A percentile compares a stretch with the other conserved stretches of the same genome.
Evolutionary conservation across 192 early-diverging fungal species (phyloP).

Genomic region (Spinellus fusiger): DNA sequence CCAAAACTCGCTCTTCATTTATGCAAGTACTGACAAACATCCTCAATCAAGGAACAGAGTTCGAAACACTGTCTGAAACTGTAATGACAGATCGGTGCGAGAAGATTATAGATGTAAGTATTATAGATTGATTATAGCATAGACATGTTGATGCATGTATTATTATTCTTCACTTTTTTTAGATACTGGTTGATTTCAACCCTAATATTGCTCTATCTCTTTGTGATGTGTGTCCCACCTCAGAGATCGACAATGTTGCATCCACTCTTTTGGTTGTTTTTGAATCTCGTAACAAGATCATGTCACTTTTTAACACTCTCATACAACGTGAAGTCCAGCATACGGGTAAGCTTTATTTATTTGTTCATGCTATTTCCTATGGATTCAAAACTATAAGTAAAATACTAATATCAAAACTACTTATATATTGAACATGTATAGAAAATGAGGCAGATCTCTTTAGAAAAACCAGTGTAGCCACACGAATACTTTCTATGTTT

Average conservation of each 20-base stretch:
- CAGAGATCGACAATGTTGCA: constrained; percentile 73
- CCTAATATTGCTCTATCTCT: constrained; percentile 63
- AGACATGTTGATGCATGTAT: neutral
- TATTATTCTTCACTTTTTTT: neutral
- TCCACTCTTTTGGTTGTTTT: constrained; percentile 62
- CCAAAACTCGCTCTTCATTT: constrained; percentile 68
- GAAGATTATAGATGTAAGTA: constrained; percentile 52
- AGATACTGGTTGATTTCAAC: constrained; percentile 48
- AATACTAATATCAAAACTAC: constrained; percentile 2
- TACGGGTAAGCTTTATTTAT: constrained; percentile 42
- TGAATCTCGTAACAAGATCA: constrained; percentile 51
- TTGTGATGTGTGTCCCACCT: constrained; percentile 66
- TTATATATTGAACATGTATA: neutral
- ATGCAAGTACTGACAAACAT: constrained; percentile 78
- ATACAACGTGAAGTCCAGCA: constrained; percentile 65
- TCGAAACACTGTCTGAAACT: constrained; percentile 59
- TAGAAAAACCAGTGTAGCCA: constrained; percentile 74
- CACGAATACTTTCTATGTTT: constrained; percentile 63
- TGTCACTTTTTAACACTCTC: constrained; percentile 57
- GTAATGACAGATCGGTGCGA: constrained; percentile 54
- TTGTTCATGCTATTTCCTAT: neutral
- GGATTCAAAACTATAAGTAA: neutral
- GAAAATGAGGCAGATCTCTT: constrained; percentile 61
- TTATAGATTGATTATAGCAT: neutral
- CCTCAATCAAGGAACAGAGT: constrained; percentile 62